Evolutionary conservation across 148 eudicot genomes (phyloP), one percentile per base, ranked within the genome.

Genomic region (Silene uniflora): DNA sequence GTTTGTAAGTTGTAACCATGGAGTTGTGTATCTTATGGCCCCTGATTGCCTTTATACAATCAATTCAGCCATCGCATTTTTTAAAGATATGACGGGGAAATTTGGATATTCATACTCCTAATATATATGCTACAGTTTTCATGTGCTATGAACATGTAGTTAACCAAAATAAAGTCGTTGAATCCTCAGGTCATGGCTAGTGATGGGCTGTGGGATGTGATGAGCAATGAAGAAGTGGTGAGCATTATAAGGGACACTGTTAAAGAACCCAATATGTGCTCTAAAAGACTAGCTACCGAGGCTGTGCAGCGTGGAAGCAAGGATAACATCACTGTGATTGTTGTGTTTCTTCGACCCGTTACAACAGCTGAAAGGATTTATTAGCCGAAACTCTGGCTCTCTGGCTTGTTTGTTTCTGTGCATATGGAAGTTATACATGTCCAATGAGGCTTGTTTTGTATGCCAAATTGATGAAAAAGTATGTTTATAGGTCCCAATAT

Each of bases 311-410:
- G 98, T 35, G 99, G 99, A 61, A 92, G 98, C 85, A 92, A 86
- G 75, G 99, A 92, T 69, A 95, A 95, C 77, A 92, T 95, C 69
- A 95, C 99, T 0, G 97, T 95, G 17, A 87, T 92, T 32, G 89
- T 92, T 1, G 87, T 95, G 44, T 95, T 95, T 82, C 85, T 95
- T 66, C 90, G 88, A 32, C 91, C 92, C 0, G 97, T 95, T 55
- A 85, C 94, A n/a, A 92, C 99, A 18, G 92, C 99, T 17, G 98
- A 92, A 86, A 91, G 97, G 82, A 87, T 95, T 56, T 95, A 85
- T 82, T 87, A 89, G 78, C 52, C 4, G 5, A 4, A 7, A 35
- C 47, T 7, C 10, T 0, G 19, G 27, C 21, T 14, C 27, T 44
- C 7, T n/a, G n/a, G n/a, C n/a, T n/a, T 25, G 44, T 27, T 25